Evolutionary conservation across 1,284 basidiomycete species (phyloP), one percentile per base, ranked within the genome.

Genomic region (Flammula alnicola): DNA sequence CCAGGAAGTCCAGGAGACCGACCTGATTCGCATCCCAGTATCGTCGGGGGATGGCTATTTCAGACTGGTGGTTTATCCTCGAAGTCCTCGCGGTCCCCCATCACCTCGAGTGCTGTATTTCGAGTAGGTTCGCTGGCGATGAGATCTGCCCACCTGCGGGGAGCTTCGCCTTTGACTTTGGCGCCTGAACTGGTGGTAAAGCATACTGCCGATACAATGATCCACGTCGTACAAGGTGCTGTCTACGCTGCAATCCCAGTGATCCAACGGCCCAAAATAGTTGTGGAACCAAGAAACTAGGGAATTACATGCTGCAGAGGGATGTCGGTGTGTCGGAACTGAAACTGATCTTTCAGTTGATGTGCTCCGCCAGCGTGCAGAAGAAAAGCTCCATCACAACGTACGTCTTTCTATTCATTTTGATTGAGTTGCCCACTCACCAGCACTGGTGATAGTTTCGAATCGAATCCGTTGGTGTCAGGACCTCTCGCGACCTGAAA

Each of bases 1-100:
- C 7, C 39, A 35, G 4, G 2, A 8, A 23, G 25, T 36, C 8
- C 46, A 14, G 5, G 46, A 48, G 12, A 48, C 38, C 3, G 38
- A 48, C 20, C 29, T 29, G 19, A 36, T 42, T 32, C 43, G 26
- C 4, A 35, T 45, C 17, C 43, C 30, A n/a, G n/a, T n/a, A n/a
- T n/a, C n/a, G n/a, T n/a, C n/a, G n/a, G n/a, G n/a, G n/a, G 43
- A 45, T 27, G 43, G 43, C 9, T 36, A 45, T 16, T 36, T 35
- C 25, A 32, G 39, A 26, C 32, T 48, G 1, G 39, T 35, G 4
- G 39, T 48, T 8, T 36, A 32, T 20, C 31, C 4, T 20, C 22
- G 4, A 11, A 11, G n/a, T 42, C 38, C 35, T 41, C 47, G 3
- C 30, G 20, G n/a, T 35, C 47, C 1, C 22, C 33, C 6, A 27